A percentile compares a stretch with the other conserved stretches of the same genome.
These are phyloP conservation scores for Fusarium staphyleae DNA, from an alignment of 2,329 filamentous ascomycete species.

Conservation along the genomic window DNA sequence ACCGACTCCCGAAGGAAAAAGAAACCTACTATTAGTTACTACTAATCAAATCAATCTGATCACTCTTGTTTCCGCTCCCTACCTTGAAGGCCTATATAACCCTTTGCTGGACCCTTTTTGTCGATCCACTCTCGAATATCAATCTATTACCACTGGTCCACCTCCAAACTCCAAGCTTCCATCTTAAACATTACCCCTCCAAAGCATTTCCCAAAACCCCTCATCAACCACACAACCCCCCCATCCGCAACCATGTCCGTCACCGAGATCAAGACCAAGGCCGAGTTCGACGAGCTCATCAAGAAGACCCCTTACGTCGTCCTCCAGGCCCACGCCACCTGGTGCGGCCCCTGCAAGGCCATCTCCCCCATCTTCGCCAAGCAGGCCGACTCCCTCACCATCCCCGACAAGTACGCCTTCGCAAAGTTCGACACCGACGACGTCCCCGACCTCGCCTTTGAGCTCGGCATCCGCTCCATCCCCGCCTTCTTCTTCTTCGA, in stretches of 20 bases:
- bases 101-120: background rate
- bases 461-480: constrained; percentile 62
- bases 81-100: constrained; percentile 15
- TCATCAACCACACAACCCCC: constrained; percentile 16
- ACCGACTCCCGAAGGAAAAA: constrained; percentile 12
- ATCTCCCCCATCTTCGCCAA: constrained; percentile 63
- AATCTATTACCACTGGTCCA: too few species aligned
- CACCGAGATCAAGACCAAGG: constrained; percentile 49
- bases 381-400: constrained; percentile 50
- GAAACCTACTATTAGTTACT: background rate
- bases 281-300: constrained; percentile 59
- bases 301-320: constrained; percentile 58
- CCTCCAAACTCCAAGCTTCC: constrained; percentile 1
- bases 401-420: constrained; percentile 57
- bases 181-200: constrained; percentile 14
- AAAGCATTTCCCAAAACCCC: constrained; percentile 28
- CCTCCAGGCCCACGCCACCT: constrained; percentile 65
- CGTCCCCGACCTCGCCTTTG: constrained; percentile 56
- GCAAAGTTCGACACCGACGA: constrained; percentile 67
- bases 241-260: constrained; percentile 42
- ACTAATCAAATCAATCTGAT: constrained; percentile 2
- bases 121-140: constrained; percentile 19
- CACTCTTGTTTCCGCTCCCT: constrained; percentile 2
- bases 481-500: constrained; percentile 68
- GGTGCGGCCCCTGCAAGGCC: constrained; percentile 67